Base-by-base conservation (phyloP, 352 stramenopile species). In the Globisporangium orthogonon region DNA sequence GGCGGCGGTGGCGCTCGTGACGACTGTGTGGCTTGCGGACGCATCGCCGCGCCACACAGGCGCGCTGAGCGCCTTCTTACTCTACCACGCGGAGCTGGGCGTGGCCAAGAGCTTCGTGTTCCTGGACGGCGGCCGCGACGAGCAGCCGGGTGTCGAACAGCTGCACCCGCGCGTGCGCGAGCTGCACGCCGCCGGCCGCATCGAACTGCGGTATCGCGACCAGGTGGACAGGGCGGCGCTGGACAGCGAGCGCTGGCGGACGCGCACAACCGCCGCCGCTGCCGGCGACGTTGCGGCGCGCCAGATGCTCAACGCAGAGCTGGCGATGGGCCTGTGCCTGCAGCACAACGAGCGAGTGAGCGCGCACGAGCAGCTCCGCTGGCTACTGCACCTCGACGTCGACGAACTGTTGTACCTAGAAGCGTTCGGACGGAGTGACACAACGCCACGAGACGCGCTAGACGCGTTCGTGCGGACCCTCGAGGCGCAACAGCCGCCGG, bases 331-430 rank as follows among this genome's bases (percentile, higher is more conserved):
- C 17, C 45, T 50, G 10, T 71, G 54, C 46, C 23, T 54, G 6
- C n/a, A 51, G 30, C 56, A 66, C 61, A 63, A 66, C 14, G 14
- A 11, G 3, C 18, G 17, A 7, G 13, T 2, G 7, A 14, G 33
- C 9, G 11, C 37, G 10, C 4, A 40, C 2, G 37, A 62, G 39
- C 23, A 54, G 30, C 29, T n/a, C 18, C 64, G 61, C 5, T 78
- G 70, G 70, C 51, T 78, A 4, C 28, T 78, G 52, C 70, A 78
- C 52, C 37, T 78, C 10, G 70, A 78, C 35, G 51, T 76, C 10
- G 70, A 78, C 50, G 70, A 78, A 45, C 55, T 78, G 1, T 60
- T 78, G 10, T 72, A 62, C 45, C 63, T 70, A 18, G 59, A 74
- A 29, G 54, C 50, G 0, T 62, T 72, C 39, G 33, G 31, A 23